phyloP scores from a whole-genome alignment of 345 rosid genomes.

The Dovyalis caffra region DNA sequence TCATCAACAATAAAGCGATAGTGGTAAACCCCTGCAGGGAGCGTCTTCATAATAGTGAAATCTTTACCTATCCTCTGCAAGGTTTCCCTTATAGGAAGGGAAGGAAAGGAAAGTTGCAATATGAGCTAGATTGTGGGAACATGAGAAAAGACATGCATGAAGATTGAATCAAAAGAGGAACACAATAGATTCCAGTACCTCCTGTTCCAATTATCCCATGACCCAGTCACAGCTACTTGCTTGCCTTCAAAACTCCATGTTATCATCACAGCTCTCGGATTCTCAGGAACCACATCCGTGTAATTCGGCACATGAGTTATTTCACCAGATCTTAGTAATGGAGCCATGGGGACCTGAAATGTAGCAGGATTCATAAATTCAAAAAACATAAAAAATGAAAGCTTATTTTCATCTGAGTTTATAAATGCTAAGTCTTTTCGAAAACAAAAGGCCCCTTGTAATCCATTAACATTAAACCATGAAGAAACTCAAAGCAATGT shows the following conservation, averaged over 20 bases:
- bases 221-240: constrained; percentile 59
- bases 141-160: not conserved
- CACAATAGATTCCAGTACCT: constrained; percentile 26
- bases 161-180: not conserved
- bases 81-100: constrained; percentile 36
- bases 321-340: constrained; percentile 22
- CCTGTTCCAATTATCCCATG: constrained; percentile 65
- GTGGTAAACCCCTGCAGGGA: constrained; percentile 55
- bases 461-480: not conserved
- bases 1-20: constrained; percentile 58
- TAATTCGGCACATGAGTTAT: constrained; percentile 19
- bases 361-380: not conserved
- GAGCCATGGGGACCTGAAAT: constrained; percentile 34
- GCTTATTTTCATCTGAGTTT: not conserved
- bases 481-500: not conserved
- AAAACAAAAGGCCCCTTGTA: not conserved
- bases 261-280: constrained; percentile 40
- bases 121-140: not conserved
- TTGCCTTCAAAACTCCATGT: constrained; percentile 60
- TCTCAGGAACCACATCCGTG: constrained; percentile 21
- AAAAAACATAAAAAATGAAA: not conserved
- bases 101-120: not conserved
- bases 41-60: constrained; percentile 49
- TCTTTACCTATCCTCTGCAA: constrained; percentile 49
- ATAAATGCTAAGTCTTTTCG: too few species aligned